phyloP scores from a whole-genome alignment of 768 basidiomycete species.

The Tulasnella sp. region DNA sequence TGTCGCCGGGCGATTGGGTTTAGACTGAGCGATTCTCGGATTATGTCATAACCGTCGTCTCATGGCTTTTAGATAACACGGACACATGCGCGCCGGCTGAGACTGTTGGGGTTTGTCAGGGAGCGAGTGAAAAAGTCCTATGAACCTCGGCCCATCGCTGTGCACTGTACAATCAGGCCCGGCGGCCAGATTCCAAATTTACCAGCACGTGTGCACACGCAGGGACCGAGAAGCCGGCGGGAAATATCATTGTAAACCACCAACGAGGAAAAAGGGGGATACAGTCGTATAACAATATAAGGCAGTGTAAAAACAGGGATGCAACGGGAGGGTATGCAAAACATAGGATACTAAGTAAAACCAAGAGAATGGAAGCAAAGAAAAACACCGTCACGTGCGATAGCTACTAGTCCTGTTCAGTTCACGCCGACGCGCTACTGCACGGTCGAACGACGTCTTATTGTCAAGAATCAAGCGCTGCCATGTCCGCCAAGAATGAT shows the following conservation, averaged over 20 bases:
- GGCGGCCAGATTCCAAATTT: background rate
- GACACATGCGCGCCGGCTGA: background rate
- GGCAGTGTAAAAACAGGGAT: background rate
- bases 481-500: slow-evolving; percentile 29
- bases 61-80: background rate
- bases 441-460: slow-evolving; percentile 23
- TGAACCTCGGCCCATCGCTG: background rate
- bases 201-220: background rate
- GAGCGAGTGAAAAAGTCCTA: background rate
- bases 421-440: slow-evolving; percentile 21
- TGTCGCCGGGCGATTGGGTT: background rate
- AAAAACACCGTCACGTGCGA: background rate
- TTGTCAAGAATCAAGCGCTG: slow-evolving; percentile 29
- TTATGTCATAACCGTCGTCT: slow-evolving; percentile 9
- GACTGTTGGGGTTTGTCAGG: background rate
- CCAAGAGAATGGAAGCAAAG: background rate
- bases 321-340: background rate
- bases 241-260: background rate
- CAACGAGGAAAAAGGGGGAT: background rate
- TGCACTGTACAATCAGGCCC: background rate
- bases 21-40: background rate
- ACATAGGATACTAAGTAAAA: background rate
- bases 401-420: background rate
- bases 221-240: slow-evolving; percentile 2
- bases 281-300: background rate